Conservation (phyloP, 179 eudicot species). For the Nepenthes alata region DNA sequence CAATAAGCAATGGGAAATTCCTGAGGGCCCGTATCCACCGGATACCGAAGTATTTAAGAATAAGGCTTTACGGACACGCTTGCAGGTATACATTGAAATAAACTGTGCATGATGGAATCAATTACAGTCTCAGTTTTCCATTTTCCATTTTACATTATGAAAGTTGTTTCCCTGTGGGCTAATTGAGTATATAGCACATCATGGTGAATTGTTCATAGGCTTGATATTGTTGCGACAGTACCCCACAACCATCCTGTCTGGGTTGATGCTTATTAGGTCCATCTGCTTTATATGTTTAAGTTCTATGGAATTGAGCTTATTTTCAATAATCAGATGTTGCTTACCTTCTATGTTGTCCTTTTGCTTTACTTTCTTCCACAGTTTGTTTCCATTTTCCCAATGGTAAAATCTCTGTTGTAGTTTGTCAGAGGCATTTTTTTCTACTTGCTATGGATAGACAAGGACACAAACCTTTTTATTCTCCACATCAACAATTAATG, state of each 20-base stretch:
- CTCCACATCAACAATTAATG: not conserved
- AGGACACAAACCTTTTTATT: not conserved
- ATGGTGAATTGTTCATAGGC: too few relatives aligned
- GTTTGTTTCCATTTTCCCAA: not conserved
- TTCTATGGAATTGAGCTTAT: not conserved
- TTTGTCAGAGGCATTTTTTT: not conserved
- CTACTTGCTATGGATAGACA: not conserved
- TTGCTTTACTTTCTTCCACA: not conserved
- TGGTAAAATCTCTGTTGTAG: not conserved
- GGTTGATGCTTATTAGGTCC: too few relatives aligned
- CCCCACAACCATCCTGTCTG: not conserved
- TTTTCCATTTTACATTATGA: too few relatives aligned
- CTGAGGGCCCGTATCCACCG: slow-evolving; percentile 62
- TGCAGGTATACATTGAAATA: slow-evolving; percentile 47
- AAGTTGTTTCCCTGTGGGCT: too few relatives aligned
- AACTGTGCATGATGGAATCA: not conserved
- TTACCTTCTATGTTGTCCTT: not conserved
- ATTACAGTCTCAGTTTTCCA: too few relatives aligned
- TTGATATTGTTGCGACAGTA: not conserved
- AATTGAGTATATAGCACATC: too few relatives aligned
- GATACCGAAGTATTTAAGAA: slow-evolving; percentile 60
- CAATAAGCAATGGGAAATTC: slow-evolving; percentile 58
- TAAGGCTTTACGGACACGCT: slow-evolving; percentile 68
- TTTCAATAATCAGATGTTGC: not conserved
- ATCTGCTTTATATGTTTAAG: too few relatives aligned